Percentiles rank a stretch among this genome's conserved stretches.
Evolutionary conservation across 768 basidiomycete genomes (phyloP).

Genomic region (Termitomyces bulborhizus): DNA sequence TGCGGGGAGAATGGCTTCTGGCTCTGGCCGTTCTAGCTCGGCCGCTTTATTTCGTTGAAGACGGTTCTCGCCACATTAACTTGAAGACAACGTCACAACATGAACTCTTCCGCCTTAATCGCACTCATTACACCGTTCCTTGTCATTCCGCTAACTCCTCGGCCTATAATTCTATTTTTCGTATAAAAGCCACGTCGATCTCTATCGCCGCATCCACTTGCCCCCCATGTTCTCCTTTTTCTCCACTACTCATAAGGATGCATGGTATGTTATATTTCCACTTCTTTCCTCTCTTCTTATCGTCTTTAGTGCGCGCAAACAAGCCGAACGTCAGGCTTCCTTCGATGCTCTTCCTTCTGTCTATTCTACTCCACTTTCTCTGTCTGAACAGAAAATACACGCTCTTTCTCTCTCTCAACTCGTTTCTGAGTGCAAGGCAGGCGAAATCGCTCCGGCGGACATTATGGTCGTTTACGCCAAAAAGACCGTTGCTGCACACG

Average conservation of each 20-base stretch:
- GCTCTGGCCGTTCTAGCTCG: conserved; percentile 24
- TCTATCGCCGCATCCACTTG: conserved; percentile 1
- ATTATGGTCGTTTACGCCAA: conserved; percentile 51
- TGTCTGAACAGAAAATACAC: conserved; percentile 41
- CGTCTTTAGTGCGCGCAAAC: conserved; percentile 33
- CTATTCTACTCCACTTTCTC: conserved; percentile 35
- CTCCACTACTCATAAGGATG: conserved; percentile 13
- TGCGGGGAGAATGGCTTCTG: conserved; percentile 8
- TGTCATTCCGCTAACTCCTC: conserved; percentile 15
- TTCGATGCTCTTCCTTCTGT: conserved; percentile 32
- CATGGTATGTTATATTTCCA: conserved; percentile 27
- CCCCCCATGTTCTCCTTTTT: conserved; percentile 13
- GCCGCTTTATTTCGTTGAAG: conserved; percentile 11
- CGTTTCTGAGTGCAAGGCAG: conserved; percentile 37
- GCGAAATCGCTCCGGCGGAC: conserved; percentile 31
- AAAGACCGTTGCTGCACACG: conserved; percentile 45
- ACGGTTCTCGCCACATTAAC: conserved; percentile 11
- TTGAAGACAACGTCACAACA: conserved; percentile 13
- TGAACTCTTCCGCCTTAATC: conserved; percentile 15
- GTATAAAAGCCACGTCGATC: conserved; percentile 9
- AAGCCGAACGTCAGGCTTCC: conserved; percentile 35
- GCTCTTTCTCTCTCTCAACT: conserved; percentile 41
- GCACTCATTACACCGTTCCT: conserved; percentile 9
- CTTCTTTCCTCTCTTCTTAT: neutral
- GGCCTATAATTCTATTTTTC: neutral